Evolutionary conservation across 257 asterid genomes (phyloP).

Genomic region (Scutellaria minor): DNA sequence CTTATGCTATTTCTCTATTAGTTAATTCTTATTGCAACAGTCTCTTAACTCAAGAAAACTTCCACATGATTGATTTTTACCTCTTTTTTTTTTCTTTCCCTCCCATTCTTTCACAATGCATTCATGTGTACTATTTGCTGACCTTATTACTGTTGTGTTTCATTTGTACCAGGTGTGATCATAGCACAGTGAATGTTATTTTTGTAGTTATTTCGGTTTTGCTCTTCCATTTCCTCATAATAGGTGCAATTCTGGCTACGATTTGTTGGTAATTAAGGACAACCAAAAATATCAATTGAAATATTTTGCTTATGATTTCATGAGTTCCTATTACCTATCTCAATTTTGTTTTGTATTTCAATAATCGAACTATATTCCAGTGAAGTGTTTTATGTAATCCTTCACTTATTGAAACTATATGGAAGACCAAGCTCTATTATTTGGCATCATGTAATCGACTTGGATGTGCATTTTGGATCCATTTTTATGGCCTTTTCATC

Average conservation of each 20-base stretch:
- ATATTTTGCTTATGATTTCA: slow-evolving; percentile 15
- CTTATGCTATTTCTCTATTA: slow-evolving; percentile 14
- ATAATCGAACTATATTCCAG: background rate
- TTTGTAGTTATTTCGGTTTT: slow-evolving; percentile 81
- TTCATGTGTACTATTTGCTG: slow-evolving; percentile 20
- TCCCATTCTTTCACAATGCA: background rate
- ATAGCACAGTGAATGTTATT: slow-evolving; percentile 86
- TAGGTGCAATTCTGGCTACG: slow-evolving; percentile 92
- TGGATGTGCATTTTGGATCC: too few relatives aligned
- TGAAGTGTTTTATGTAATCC: background rate
- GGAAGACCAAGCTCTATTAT: slow-evolving; percentile 1
- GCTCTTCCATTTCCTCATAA: slow-evolving; percentile 76
- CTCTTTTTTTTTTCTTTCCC: background rate
- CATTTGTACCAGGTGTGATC: slow-evolving; percentile 82
- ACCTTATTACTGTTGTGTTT: slow-evolving; percentile 23
- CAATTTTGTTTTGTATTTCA: slow-evolving; percentile 7
- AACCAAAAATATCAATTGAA: slow-evolving; percentile 7
- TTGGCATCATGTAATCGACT: too few relatives aligned
- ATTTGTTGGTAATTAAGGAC: slow-evolving; percentile 85
- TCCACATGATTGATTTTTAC: slow-evolving; percentile 3
- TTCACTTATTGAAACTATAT: background rate
- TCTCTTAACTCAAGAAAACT: background rate
- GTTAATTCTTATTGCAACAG: slow-evolving; percentile 13
- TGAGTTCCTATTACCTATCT: background rate
- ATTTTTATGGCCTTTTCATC: too few relatives aligned